These are phyloP conservation scores for Flaveria bidentis DNA, from an alignment of 129 eudicot genomes.

Conservation along the genomic window DNA sequence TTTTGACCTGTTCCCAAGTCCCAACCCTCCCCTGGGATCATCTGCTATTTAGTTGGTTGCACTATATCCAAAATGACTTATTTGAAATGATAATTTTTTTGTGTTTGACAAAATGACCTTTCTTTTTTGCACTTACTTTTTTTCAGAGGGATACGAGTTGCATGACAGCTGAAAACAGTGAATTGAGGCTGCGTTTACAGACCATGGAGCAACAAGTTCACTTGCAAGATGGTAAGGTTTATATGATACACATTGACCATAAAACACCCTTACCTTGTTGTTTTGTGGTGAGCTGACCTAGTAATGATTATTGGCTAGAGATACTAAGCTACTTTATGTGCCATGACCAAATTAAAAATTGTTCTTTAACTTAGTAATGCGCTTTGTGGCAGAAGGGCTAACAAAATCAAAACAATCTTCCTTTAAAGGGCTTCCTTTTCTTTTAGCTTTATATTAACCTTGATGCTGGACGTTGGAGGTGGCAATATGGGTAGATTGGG, in stretches of 20 bases:
- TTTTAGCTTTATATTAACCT: constrained; percentile 21
- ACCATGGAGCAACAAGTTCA: constrained; percentile 88
- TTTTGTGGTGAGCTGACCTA: constrained; percentile 15
- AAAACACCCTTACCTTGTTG: neutral
- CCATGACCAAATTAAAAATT: neutral
- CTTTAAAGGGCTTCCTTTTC: neutral
- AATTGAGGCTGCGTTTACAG: constrained; percentile 81
- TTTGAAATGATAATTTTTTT: neutral
- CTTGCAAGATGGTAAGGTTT: constrained; percentile 79
- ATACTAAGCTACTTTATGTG: neutral
- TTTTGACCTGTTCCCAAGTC: neutral
- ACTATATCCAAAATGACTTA: constrained; percentile 5
- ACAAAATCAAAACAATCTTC: neutral
- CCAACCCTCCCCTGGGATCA: neutral
- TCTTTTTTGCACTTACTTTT: neutral
- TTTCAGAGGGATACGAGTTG: constrained; percentile 67
- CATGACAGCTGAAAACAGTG: constrained; percentile 80
- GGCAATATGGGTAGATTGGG: neutral
- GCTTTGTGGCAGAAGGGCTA: neutral
- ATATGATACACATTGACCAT: neutral
- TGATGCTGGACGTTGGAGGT: neutral
- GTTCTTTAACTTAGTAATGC: neutral
- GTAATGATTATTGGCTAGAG: neutral
- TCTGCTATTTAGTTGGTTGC: neutral
- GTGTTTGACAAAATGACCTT: constrained; percentile 2